Evolutionary conservation across 2,329 filamentous ascomycete species (phyloP).

Genomic region (Sporothrix variecibatus): DNA sequence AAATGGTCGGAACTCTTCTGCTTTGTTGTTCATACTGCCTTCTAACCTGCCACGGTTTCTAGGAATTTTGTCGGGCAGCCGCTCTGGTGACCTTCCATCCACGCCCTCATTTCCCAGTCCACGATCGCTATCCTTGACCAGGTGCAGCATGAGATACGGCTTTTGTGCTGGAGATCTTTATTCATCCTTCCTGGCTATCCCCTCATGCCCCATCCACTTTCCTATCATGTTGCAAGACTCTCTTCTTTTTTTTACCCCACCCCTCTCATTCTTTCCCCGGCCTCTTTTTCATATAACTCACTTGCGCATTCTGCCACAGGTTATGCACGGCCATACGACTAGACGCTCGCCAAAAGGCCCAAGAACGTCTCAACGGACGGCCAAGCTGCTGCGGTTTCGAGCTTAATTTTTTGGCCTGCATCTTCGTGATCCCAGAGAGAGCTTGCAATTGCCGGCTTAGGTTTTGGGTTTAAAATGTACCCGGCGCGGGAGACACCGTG

Average conservation of each 20-base stretch:
- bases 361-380: neutral
- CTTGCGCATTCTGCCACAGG: neutral
- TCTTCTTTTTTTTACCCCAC: neutral
- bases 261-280: neutral
- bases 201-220: neutral
- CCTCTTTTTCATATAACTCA: neutral
- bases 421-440: neutral
- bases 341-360: neutral
- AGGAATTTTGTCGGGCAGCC: neutral
- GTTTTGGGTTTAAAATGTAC: slow-evolving; percentile 19
- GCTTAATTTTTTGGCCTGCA: neutral
- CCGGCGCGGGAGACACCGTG: slow-evolving; percentile 27
- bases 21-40: neutral
- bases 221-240: neutral
- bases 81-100: neutral
- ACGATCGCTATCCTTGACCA: neutral
- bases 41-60: neutral
- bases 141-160: neutral
- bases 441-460: slow-evolving; percentile 24
- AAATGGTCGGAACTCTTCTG: neutral
- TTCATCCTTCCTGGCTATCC: neutral
- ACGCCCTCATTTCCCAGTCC: neutral
- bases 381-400: neutral
- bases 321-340: neutral
- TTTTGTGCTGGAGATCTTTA: neutral